Base-by-base conservation (phyloP, 2,329 filamentous ascomycete species). In the Aspergillus sp. region DNA sequence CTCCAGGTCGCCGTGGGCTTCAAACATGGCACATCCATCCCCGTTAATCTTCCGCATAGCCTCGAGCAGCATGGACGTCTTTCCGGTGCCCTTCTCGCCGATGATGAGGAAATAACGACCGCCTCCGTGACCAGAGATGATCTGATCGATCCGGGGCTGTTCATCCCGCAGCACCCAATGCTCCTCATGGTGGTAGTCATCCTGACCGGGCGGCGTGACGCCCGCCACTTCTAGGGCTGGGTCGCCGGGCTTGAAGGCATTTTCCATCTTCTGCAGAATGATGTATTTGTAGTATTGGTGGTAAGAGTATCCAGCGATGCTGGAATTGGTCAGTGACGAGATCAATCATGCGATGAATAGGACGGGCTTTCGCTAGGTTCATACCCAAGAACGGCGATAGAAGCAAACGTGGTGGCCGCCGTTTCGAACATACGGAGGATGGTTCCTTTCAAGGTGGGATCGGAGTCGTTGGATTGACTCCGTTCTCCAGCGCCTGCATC, bases 31-130 rank as follows among this genome's bases (percentile, higher is more conserved):
- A 42, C 93, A 87, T 19, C 90, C 90, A 55, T 94, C 88, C 3
- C 91, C 94, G 56, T 96, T 83, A 51, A 92, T 87, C 70, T 95
- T 95, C 49, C 87, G 85, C 93, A 99, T 99, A 8, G 90, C 90
- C 68, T 97, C 90, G 17, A 99, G 80, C 64, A 99, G 76, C 94
- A 99, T 97, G 60, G 89, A 95, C 54, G 89, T 95, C 77, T 99
- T 99, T 6, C 94, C 94, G 0, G 90, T 95, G 4, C 94, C 94
- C 74, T 99, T 97, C 67, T 97, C 94, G 42, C 94, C 94, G 44
- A 97, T 85, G 2, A 99, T 78, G 2, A 99, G 80, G 71, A 94
- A 89, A 66, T 99, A 99, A 66, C 95, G 91, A 10, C 94, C 94
- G 43, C 78, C 78, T 24, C 83, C 79, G 2, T 79, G 73, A 1